Percentiles rank a stretch among this genome's conserved stretches.
Conservation (phyloP, 2,329 filamentous ascomycete species). For the Aureobasidium melanogenum region DNA sequence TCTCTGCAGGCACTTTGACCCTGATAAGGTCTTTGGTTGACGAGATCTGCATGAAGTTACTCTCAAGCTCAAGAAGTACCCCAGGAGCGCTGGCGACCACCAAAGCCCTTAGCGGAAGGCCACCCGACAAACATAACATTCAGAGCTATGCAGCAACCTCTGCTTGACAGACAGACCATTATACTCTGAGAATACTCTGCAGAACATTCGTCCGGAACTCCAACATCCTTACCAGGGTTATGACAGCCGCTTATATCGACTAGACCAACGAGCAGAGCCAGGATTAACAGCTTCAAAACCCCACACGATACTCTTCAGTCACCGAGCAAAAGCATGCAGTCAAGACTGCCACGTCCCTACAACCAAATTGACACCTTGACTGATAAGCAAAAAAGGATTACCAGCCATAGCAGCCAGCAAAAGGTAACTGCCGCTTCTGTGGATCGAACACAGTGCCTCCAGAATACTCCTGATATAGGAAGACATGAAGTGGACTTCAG, state of each 20-base stretch:
- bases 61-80: not conserved
- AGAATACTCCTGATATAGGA: slow-evolving; percentile 8
- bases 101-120: too few relatives aligned
- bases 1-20: not conserved
- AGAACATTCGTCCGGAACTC: not conserved
- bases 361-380: not conserved
- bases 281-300: not conserved
- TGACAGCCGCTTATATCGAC: not conserved
- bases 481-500: slow-evolving; percentile 11
- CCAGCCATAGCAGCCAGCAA: not conserved
- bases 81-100: too few relatives aligned
- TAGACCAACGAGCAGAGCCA: not conserved
- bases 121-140: too few relatives aligned
- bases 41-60: not conserved
- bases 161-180: too few relatives aligned
- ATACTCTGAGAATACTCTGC: too few relatives aligned
- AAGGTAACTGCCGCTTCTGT: slow-evolving; percentile 10
- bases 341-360: too few relatives aligned
- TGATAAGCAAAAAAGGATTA: not conserved
- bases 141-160: too few relatives aligned
- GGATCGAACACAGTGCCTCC: slow-evolving; percentile 15
- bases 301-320: not conserved
- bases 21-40: not conserved
- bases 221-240: too few relatives aligned
- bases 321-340: not conserved